Conservation (phyloP, 148 eudicot species). For the Salicornia ramosissima region DNA sequence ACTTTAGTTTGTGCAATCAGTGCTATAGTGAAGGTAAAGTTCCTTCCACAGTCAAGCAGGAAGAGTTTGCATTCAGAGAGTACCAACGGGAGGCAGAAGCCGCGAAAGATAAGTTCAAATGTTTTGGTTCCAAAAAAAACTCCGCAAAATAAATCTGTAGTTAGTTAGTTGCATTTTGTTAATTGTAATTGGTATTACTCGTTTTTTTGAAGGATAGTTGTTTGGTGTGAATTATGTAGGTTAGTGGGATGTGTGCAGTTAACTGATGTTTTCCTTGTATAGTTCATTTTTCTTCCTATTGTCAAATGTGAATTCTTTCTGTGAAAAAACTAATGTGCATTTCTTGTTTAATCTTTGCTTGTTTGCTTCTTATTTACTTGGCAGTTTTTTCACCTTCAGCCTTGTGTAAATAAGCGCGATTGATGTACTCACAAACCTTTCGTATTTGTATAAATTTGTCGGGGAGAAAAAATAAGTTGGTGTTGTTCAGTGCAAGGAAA, state of each 20-base stretch:
- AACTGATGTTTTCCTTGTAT: constrained; percentile 31
- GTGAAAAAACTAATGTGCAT: constrained; percentile 4
- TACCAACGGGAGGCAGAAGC: constrained; percentile 71
- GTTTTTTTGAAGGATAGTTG: constrained; percentile 16
- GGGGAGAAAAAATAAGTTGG: not conserved
- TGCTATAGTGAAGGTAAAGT: constrained; percentile 96
- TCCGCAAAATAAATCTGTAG: constrained; percentile 21
- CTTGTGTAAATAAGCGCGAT: not conserved
- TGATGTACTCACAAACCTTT: not conserved
- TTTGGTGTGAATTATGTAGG: constrained; percentile 38
- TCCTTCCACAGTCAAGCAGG: constrained; percentile 72
- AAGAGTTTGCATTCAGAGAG: constrained; percentile 81
- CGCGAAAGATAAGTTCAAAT: constrained; percentile 73
- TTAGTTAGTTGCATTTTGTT: constrained; percentile 10
- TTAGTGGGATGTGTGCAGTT: constrained; percentile 28
- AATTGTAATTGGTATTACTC: constrained; percentile 14
- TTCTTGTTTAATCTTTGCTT: not conserved
- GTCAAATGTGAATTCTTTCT: constrained; percentile 11
- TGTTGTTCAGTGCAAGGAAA: not conserved
- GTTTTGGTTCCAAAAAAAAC: constrained; percentile 59
- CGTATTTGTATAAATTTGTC: not conserved
- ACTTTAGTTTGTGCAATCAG: constrained; percentile 67
- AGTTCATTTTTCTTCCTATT: constrained; percentile 16
- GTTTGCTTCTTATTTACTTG: not conserved
- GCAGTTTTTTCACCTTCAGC: not conserved